These are phyloP conservation scores for Pterothamnion heteromorphum DNA, from an alignment of 31 red algal genomes.

Conservation along the genomic window DNA sequence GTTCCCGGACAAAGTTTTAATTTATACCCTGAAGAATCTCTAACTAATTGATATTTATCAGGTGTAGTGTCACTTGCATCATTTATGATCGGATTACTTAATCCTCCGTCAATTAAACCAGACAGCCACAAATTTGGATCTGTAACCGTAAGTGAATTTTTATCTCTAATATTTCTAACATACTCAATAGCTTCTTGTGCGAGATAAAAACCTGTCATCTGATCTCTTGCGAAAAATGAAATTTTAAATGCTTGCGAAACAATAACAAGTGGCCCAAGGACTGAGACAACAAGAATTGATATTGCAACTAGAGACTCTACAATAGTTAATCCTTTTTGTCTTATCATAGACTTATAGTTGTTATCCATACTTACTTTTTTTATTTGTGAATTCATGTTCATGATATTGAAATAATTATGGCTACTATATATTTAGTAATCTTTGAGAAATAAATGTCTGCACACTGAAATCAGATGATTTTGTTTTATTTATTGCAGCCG, in stretches of 20 bases:
- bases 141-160: neutral
- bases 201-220: neutral
- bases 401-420: neutral
- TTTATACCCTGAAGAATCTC: neutral
- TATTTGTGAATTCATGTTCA: neutral
- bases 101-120: neutral
- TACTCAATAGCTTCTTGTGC: neutral
- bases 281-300: neutral
- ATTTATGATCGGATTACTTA: neutral
- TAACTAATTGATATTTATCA: neutral
- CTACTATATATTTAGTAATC: neutral
- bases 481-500: neutral
- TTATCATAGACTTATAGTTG: neutral
- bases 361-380: neutral
- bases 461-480: neutral
- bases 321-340: neutral
- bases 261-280: neutral
- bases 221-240: neutral
- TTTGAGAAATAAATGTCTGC: neutral
- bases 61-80: neutral
- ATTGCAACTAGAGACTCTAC: neutral
- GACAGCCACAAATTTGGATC: neutral
- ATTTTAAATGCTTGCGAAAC: neutral
- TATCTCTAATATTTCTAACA: slow-evolving; percentile 1
- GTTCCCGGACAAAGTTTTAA: neutral